Evolutionary conservation across 1,284 basidiomycete species (phyloP), one percentile per base, ranked within the genome.

Genomic region (Ganoderma multipileum): DNA sequence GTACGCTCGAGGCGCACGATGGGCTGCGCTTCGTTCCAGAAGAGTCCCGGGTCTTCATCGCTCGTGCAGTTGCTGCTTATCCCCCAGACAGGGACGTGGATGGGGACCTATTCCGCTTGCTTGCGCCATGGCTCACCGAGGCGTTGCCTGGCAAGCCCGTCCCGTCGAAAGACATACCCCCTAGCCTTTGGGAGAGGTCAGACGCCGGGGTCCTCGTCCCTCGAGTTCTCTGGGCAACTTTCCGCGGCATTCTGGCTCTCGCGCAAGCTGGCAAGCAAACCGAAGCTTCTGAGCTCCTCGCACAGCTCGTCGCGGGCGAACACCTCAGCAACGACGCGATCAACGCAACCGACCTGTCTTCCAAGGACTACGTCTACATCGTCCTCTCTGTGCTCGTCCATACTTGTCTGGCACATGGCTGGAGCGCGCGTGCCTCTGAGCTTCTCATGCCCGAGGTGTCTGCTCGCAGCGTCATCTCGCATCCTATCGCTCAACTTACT

Each of bases 341-440:
- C 47, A 72, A 80, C n/a, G 63, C 73, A 33, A 68, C 74, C 26
- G 76, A 80, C 18, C 63, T 79, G 75, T 16, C 74, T 77, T 33
- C 78, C 77, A 18, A 79, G 3, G 72, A 86, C 71, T 82, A 86
- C 57, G 73, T 77, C 20, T 78, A 82, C 39, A 83, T 89, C 63
- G 78, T 89, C 18, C 78, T 80, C 20, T 80, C 83, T 16, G 81
- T 85, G 1, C 72, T 88, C 28, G 79, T 85, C 18, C 83, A 83
- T 50, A 81, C 88, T 8, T 84, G 85, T 68, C 71, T 87, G 36
- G 79, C 84, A 71, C 88, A 86, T 84, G 79, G 83, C 44, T 88
- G 85, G 85, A 76, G 80, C 61, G 67, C 74, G 39, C 77, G 83
- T 47, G 85, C 85, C 0, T 76, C 79, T 9, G 72, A 71, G 16